phyloP scores from a whole-genome alignment of 176 grass and related monocot species.

The Oryza brachyantha region DNA sequence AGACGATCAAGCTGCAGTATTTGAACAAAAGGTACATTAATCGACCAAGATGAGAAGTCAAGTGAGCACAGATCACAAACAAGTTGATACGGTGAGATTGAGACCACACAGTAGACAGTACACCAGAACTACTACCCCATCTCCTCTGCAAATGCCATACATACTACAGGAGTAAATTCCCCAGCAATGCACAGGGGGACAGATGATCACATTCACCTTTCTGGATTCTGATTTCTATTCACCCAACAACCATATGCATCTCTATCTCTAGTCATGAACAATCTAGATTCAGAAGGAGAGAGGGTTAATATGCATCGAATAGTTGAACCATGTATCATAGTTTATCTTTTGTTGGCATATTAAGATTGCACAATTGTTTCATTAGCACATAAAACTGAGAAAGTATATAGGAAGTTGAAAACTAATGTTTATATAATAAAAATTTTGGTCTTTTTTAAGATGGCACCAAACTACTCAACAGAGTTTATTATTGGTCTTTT shows the following conservation, averaged over 20 bases:
- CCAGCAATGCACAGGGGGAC: constrained; percentile 27
- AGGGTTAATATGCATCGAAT: constrained; percentile 16
- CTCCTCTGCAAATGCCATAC: neutral
- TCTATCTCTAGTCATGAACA: constrained; percentile 16
- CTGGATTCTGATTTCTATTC: constrained; percentile 31
- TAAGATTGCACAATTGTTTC: constrained; percentile 27
- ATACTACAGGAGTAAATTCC: neutral
- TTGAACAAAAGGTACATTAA: neutral
- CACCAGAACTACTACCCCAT: neutral
- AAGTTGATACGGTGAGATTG: neutral
- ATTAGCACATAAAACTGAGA: too few relatives aligned
- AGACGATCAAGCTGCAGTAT: too few relatives aligned
- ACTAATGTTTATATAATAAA: neutral
- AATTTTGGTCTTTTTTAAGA: neutral
- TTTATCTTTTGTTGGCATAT: constrained; percentile 28
- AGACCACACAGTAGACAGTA: neutral
- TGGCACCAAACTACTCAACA: neutral
- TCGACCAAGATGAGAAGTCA: neutral
- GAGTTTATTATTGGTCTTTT: too few relatives aligned
- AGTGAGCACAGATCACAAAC: neutral
- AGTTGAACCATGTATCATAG: constrained; percentile 34
- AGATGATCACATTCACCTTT: constrained; percentile 32
- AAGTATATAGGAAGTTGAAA: neutral
- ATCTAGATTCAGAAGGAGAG: constrained; percentile 41
- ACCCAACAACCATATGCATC: constrained; percentile 27